Conservation (phyloP, 2,329 filamentous ascomycete species). For the Stachybotrys chlorohalonatus region DNA sequence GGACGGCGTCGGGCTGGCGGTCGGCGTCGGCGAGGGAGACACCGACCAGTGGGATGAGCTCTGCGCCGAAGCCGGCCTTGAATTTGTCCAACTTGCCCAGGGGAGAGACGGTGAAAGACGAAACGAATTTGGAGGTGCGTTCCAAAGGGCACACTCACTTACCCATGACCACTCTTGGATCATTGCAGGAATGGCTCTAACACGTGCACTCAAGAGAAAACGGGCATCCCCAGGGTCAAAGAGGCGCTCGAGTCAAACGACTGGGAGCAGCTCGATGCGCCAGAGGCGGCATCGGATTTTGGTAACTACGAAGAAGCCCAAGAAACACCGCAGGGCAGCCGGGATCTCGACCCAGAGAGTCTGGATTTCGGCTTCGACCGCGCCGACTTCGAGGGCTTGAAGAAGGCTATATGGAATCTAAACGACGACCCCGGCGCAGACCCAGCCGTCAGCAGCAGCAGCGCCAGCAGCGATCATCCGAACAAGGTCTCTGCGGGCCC, state of each 20-base stretch:
- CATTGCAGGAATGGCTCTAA: conserved; percentile 7
- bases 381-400: conserved; percentile 43
- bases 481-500: background rate
- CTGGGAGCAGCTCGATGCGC: conserved; percentile 36
- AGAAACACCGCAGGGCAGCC: conserved; percentile 16
- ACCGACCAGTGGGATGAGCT: conserved; percentile 54
- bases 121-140: conserved; percentile 50
- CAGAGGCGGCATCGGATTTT: conserved; percentile 17
- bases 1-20: conserved; percentile 54
- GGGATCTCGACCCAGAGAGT: conserved; percentile 34
- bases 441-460: conserved; percentile 6
- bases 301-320: conserved; percentile 20
- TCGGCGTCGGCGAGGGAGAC: conserved; percentile 42
- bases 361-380: conserved; percentile 44
- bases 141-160: background rate
- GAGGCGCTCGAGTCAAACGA: conserved; percentile 60
- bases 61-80: conserved; percentile 47
- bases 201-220: conserved; percentile 35
- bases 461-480: background rate
- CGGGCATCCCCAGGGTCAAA: conserved; percentile 46
- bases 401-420: conserved; percentile 40
- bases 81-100: conserved; percentile 49
- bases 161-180: background rate
- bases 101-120: conserved; percentile 25
- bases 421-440: conserved; percentile 12